Percentiles rank a stretch among this genome's conserved stretches.
phyloP scores from a whole-genome alignment of 2,329 filamentous ascomycete species.

The Corinectria fuckeliana region DNA sequence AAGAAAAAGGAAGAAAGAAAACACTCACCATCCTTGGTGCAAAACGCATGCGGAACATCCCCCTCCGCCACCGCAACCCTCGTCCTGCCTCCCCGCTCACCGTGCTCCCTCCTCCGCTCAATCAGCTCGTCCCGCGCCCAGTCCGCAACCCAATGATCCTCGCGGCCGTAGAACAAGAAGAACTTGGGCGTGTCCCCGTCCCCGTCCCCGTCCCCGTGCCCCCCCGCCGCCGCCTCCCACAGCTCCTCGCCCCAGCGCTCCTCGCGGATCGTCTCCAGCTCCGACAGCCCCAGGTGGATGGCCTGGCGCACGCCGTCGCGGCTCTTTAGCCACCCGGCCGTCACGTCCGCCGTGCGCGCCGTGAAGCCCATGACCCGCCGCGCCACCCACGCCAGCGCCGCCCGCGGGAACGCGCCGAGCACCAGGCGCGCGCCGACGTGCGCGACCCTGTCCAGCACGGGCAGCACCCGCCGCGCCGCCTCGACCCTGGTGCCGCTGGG shows the following conservation, averaged over 20 bases:
- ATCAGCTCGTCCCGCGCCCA: slow-evolving; percentile 64
- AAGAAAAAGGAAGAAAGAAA: background rate
- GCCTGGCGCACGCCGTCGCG: slow-evolving; percentile 66
- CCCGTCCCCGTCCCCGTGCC: slow-evolving; percentile 24
- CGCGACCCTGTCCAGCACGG: slow-evolving; percentile 49
- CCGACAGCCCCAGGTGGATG: slow-evolving; percentile 64
- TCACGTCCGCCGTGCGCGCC: slow-evolving; percentile 54
- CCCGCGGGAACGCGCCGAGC: slow-evolving; percentile 50
- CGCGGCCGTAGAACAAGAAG: slow-evolving; percentile 64
- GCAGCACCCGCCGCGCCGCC: slow-evolving; percentile 48
- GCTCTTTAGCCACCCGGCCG: slow-evolving; percentile 61
- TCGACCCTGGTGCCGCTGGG: slow-evolving; percentile 59
- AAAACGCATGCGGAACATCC: slow-evolving; percentile 67
- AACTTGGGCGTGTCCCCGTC: slow-evolving; percentile 52
- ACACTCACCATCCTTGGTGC: slow-evolving; percentile 49
- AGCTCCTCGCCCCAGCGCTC: slow-evolving; percentile 66
- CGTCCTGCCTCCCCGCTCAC: slow-evolving; percentile 47
- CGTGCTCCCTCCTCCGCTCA: slow-evolving; percentile 44
- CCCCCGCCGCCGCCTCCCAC: slow-evolving; percentile 53
- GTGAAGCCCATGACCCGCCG: slow-evolving; percentile 55
- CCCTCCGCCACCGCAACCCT: slow-evolving; percentile 62
- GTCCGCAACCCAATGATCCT: slow-evolving; percentile 69
- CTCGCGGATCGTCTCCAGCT: slow-evolving; percentile 64
- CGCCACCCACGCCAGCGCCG: slow-evolving; percentile 52
- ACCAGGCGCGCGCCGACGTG: slow-evolving; percentile 50